Evolutionary conservation across 768 basidiomycete species (phyloP).

Genomic region (Boletus reticulatus): DNA sequence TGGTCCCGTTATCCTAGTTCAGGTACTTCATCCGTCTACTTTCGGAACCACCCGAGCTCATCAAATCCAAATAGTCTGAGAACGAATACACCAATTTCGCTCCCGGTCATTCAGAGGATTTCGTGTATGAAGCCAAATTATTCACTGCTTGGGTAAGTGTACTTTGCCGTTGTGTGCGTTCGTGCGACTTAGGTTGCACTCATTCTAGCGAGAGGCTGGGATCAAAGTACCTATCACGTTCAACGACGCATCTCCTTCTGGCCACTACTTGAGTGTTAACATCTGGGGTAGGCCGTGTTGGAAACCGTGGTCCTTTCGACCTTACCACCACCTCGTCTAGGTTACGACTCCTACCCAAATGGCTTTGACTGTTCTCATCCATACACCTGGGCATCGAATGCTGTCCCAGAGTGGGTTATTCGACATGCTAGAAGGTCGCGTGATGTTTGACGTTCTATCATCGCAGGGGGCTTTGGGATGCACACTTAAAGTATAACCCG

Average conservation of each 20-base stretch:
- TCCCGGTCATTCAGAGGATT: conserved; percentile 39
- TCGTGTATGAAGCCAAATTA: conserved; percentile 43
- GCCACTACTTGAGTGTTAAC: conserved; percentile 44
- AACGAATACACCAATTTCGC: conserved; percentile 47
- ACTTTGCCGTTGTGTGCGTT: neutral
- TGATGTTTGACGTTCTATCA: neutral
- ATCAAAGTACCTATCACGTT: conserved; percentile 47
- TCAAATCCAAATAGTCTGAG: conserved; percentile 38
- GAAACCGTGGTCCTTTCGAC: neutral
- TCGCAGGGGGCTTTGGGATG: conserved; percentile 37
- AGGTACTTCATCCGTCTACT: conserved; percentile 25
- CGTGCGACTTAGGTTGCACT: conserved; percentile 2
- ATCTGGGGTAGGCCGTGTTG: conserved; percentile 41
- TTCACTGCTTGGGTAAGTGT: conserved; percentile 26
- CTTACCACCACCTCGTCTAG: conserved; percentile 5
- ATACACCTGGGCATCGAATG: conserved; percentile 41
- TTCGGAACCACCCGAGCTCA: conserved; percentile 18
- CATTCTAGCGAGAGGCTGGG: conserved; percentile 38
- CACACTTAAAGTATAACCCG: conserved; percentile 30
- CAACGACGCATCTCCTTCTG: conserved; percentile 47
- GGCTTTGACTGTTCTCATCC: conserved; percentile 55
- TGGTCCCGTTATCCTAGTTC: conserved; percentile 49
- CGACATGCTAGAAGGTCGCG: neutral
- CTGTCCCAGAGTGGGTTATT: conserved; percentile 37
- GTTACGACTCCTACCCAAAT: conserved; percentile 40